Evolutionary conservation across 176 grass and related monocot genomes (phyloP).

Genomic region (Oryza brachyantha): DNA sequence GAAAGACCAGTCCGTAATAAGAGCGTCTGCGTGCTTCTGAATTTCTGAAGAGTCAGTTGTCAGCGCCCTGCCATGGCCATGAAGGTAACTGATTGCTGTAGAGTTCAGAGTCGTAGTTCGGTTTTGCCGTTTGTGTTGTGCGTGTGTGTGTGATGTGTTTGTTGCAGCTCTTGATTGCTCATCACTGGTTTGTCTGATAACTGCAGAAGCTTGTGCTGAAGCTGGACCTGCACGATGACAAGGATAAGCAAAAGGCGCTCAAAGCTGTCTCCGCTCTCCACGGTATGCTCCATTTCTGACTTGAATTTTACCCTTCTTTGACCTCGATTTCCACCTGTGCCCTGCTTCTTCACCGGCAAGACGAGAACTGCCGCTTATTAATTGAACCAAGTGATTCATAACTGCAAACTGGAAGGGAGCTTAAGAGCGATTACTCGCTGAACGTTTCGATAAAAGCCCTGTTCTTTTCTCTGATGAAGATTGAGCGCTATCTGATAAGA

Average conservation of each 20-base stretch:
- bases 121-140: not conserved
- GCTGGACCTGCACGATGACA: slow-evolving; percentile 72
- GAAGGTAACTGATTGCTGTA: not conserved
- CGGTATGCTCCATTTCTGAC: slow-evolving; percentile 18
- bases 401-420: no score
- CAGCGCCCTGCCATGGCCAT: not conserved
- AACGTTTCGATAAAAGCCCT: not conserved
- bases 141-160: not conserved
- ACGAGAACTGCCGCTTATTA: no score
- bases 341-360: not conserved
- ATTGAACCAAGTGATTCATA: no score
- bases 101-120: not conserved
- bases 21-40: not conserved
- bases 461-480: not conserved
- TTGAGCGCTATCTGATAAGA: not conserved
- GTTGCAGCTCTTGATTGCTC: not conserved
- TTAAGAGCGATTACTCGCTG: not conserved
- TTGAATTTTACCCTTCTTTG: not conserved
- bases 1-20: not conserved
- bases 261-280: slow-evolving; percentile 53
- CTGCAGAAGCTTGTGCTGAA: slow-evolving; percentile 72
- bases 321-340: not conserved
- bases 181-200: not conserved
- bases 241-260: slow-evolving; percentile 76
- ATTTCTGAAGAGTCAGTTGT: not conserved